These are phyloP conservation scores for Eimeria falciformis DNA, from an alignment of 169 alveolate genomes.

Conservation along the genomic window DNA sequence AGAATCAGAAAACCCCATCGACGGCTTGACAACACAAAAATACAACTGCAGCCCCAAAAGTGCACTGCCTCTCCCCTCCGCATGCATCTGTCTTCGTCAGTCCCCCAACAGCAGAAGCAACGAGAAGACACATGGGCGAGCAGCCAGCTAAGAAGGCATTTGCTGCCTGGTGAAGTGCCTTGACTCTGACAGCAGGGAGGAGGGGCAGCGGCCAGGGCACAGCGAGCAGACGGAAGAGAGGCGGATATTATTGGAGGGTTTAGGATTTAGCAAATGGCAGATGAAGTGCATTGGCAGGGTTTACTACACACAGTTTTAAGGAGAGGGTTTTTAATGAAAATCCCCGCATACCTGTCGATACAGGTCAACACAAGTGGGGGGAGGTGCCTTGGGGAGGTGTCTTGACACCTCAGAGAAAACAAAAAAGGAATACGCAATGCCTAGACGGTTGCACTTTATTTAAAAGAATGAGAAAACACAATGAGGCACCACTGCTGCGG, in stretches of 20 bases:
- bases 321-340: background rate
- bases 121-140: no score
- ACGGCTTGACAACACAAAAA: no score
- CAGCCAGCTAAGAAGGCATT: no score
- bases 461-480: background rate
- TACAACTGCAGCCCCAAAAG: no score
- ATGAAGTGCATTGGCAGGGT: background rate
- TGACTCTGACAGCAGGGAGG: background rate
- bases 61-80: no score
- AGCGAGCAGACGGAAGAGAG: background rate
- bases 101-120: no score
- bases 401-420: background rate
- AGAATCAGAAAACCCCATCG: no score
- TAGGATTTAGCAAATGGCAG: background rate
- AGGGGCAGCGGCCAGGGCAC: background rate
- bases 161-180: background rate
- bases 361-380: slow-evolving; percentile 28
- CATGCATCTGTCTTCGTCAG: no score
- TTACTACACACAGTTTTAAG: background rate
- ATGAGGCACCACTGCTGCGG: background rate
- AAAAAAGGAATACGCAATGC: background rate
- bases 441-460: background rate
- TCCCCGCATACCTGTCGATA: slow-evolving; percentile 62
- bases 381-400: background rate
- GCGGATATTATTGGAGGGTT: background rate